Evolutionary conservation across 495 filamentous ascomycete genomes (phyloP).

Genomic region (Glonium stellatum): DNA sequence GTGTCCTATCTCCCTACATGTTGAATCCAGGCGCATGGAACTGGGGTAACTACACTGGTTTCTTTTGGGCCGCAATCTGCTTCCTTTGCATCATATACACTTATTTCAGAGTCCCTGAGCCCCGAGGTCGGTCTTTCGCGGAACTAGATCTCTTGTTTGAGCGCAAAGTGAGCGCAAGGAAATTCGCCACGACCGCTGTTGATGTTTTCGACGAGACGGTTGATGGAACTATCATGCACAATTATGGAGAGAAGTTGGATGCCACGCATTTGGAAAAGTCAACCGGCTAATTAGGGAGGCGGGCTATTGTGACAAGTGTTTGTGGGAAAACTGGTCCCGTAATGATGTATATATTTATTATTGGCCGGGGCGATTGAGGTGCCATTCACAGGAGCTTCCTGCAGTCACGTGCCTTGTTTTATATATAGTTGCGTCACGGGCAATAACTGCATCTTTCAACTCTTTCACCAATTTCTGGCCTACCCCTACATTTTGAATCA

Average conservation of each 20-base stretch:
- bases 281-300: too few relatives aligned
- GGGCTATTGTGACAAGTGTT: too few relatives aligned
- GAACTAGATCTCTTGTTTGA: constrained; percentile 39
- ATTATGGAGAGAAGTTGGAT: constrained; percentile 23
- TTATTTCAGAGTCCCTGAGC: constrained; percentile 37
- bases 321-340: too few relatives aligned
- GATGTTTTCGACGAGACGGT: constrained; percentile 34
- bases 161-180: constrained; percentile 31
- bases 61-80: constrained; percentile 52
- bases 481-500: too few relatives aligned
- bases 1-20: constrained; percentile 46
- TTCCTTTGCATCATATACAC: constrained; percentile 39
- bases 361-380: too few relatives aligned
- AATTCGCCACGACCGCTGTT: constrained; percentile 32
- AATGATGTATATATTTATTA: too few relatives aligned
- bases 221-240: constrained; percentile 13
- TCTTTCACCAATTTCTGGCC: too few relatives aligned
- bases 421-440: too few relatives aligned
- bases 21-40: constrained; percentile 47
- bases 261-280: background rate
- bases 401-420: too few relatives aligned
- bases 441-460: too few relatives aligned
- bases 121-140: constrained; percentile 31
- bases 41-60: constrained; percentile 46
- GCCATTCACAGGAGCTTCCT: too few relatives aligned